Base-by-base conservation (phyloP, 225 moss, liverwort and hornwort species). In the Straminergon stramineum region DNA sequence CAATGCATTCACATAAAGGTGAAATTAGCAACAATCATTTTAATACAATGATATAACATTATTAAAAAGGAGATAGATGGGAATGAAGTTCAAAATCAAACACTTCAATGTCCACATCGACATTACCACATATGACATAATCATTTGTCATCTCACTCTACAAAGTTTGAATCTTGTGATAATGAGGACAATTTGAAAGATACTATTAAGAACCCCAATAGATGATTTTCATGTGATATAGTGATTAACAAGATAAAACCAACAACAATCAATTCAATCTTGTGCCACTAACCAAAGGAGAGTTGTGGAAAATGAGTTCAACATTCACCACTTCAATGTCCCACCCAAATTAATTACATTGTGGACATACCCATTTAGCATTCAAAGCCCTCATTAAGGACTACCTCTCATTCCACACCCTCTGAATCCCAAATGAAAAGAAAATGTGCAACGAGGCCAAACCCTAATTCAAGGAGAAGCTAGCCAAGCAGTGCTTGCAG, bases 131-230 rank as follows among this genome's bases (percentile, higher is more conserved):
- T 4, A 8, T 0, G 48, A 48, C 10, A 27, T 17, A 45, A 9
- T 11, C 18, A 37, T 11, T n/a, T 68, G n/a, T n/a, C n/a, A 21
- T 68, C 11, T 68, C 19, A 27, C n/a, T 17, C 17, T 5, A 39
- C n/a, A 17, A 74, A 39, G 26, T 57, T 37, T 58, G 39, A 56
- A 17, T 21, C 60, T 60, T 16, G 17, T 35, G 35, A 67, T 35
- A 20, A 31, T 52, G 5, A 52, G 7, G 14, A 15, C 1, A 0
- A 4, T 70, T 1, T 13, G 2, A 9, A 22, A 10, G 48, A 24
- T 39, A 39, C 8, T n/a, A 39, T 24, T 13, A 11, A 39, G 2
- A 23, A 23, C 4, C 7, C 70, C 2, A 7, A 0, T 8, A 39
- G 6, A 18, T 48, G 31, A 48, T 48, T 11, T 17, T 48, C 8